Percentiles rank a stretch among this genome's conserved stretches.
phyloP scores from a whole-genome alignment of 345 rosid species.

The Hibiscus trionum region DNA sequence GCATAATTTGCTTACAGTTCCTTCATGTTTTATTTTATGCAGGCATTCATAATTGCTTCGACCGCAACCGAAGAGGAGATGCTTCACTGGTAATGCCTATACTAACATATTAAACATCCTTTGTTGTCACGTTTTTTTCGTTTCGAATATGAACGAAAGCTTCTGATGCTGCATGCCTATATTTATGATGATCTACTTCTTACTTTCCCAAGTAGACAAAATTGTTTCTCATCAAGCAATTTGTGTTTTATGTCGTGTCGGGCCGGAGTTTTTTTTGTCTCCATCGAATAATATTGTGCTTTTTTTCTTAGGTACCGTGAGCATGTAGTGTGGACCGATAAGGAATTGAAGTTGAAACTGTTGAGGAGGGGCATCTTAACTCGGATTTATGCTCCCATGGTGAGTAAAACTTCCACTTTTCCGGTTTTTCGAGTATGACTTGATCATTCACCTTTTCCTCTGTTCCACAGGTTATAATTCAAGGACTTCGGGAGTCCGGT shows the following conservation, averaged over 20 bases:
- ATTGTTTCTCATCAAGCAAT: not conserved
- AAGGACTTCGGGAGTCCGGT: slow-evolving; percentile 72
- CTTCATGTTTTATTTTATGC: too few relatives aligned
- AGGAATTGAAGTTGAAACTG: slow-evolving; percentile 50
- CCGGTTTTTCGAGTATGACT: not conserved
- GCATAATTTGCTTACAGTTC: too few relatives aligned
- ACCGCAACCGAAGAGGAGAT: too few relatives aligned
- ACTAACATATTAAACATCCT: too few relatives aligned
- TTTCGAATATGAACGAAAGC: slow-evolving; percentile 1
- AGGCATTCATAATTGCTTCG: too few relatives aligned
- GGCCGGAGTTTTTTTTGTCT: not conserved
- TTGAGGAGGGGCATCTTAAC: slow-evolving; percentile 70
- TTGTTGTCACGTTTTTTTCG: not conserved
- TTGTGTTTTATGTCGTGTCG: not conserved
- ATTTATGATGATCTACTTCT: not conserved
- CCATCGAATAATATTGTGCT: not conserved
- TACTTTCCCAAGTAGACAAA: not conserved
- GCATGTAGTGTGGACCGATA: slow-evolving; percentile 75
- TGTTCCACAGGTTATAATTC: slow-evolving; percentile 49
- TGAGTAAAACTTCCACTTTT: slow-evolving; percentile 23
- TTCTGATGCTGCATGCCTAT: not conserved
- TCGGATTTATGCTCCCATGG: slow-evolving; percentile 85
- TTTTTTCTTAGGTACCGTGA: slow-evolving; percentile 55
- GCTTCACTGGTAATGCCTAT: too few relatives aligned
- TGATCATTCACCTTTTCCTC: not conserved